A percentile compares a stretch with the other conserved stretches of the same genome.
Evolutionary conservation across 148 eudicot species (phyloP).

Genomic region (Pharnaceum exiguum): DNA sequence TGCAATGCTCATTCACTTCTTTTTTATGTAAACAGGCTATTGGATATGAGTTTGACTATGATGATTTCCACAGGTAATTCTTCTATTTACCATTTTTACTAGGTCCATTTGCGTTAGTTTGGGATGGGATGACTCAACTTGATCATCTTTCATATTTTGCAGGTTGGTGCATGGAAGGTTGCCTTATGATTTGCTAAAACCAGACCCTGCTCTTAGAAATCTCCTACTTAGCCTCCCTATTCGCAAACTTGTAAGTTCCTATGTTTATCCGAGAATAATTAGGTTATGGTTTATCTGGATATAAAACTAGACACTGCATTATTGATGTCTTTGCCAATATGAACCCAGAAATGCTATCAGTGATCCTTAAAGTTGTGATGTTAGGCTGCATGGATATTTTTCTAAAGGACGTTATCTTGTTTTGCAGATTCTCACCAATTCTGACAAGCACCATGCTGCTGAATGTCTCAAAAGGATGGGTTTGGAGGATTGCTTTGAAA

Average conservation of each 20-base stretch:
- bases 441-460: constrained; percentile 65
- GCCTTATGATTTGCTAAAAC: constrained; percentile 75
- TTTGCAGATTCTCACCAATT: constrained; percentile 73
- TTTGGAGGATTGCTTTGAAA: constrained; percentile 81
- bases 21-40: constrained; percentile 51
- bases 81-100: background rate
- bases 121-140: background rate
- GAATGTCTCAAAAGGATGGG: constrained; percentile 62
- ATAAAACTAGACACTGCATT: too few species aligned
- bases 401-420: too few species aligned
- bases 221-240: constrained; percentile 70
- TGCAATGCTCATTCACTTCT: background rate
- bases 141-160: constrained; percentile 10
- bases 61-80: constrained; percentile 75
- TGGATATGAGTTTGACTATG: constrained; percentile 84
- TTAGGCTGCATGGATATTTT: too few species aligned
- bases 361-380: too few species aligned
- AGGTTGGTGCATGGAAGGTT: constrained; percentile 90
- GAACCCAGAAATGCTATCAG: too few species aligned
- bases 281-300: too few species aligned
- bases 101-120: background rate
- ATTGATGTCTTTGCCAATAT: too few species aligned
- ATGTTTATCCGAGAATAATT: background rate
- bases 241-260: constrained; percentile 68
- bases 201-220: constrained; percentile 60